These are phyloP conservation scores for Prunus davidiana DNA, from an alignment of 306 rosid genomes.

Conservation along the genomic window DNA sequence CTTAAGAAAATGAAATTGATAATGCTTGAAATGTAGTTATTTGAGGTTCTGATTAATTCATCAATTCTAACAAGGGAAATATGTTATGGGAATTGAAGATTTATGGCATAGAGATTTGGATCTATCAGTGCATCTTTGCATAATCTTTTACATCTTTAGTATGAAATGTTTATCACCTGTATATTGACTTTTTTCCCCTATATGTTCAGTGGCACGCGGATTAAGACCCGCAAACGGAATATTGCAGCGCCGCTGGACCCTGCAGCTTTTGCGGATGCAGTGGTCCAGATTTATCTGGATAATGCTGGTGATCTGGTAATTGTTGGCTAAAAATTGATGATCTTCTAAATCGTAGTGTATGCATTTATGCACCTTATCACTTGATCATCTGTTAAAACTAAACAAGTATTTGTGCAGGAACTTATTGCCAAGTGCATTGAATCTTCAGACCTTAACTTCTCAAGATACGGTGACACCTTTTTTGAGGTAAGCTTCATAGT, in stretches of 20 bases:
- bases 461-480: conserved; percentile 99
- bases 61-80: background rate
- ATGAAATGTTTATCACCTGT: background rate
- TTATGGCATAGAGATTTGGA: background rate
- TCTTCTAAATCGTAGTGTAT: background rate
- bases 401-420: conserved; percentile 47
- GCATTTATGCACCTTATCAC: background rate
- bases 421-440: conserved; percentile 83
- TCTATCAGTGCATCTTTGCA: background rate
- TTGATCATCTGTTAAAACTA: conserved; percentile 7
- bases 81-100: background rate
- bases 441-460: conserved; percentile 88
- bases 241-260: conserved; percentile 99
- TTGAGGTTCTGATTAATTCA: background rate
- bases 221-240: conserved; percentile 99
- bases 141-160: background rate
- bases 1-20: background rate
- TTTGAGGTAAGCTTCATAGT: conserved; percentile 65
- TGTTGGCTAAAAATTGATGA: conserved; percentile 12
- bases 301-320: conserved; percentile 99
- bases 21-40: background rate
- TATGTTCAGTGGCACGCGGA: conserved; percentile 96
- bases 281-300: conserved; percentile 99
- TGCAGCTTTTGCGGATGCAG: conserved; percentile 99
- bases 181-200: background rate